Base-by-base conservation (phyloP, 179 eudicot genomes). In the Gypsophila paniculata region DNA sequence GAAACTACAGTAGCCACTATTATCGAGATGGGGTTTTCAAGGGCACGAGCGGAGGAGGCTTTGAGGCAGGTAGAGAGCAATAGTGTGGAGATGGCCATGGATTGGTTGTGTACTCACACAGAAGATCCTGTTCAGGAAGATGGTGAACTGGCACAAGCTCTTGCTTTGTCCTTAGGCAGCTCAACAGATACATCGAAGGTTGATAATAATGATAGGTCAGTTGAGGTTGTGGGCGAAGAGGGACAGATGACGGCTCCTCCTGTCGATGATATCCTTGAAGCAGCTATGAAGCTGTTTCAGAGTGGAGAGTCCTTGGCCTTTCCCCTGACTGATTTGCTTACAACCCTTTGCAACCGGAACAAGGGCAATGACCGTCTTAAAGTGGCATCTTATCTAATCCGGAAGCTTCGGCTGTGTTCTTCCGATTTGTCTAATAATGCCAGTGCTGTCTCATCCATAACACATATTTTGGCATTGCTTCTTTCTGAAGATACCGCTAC, bases 11-110 rank as follows among this genome's bases (percentile, higher is more conserved):
- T 94, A 61, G 61, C 90, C 32, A 94, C 96, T 65, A 94, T 94
- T 68, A 92, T 94, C 62, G 99, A 92, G 81, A 94, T 94, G 99
- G 99, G 99, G 8, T 94, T 94, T 77, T 77, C 97, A 32, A 92
- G 99, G 85, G 89, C 87, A 70, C 87, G 99, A 76, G 99, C 95
- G 18, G 99, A 94, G 85, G 99, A 92, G 75, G 99, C 99, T 46
- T 81, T 94, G 68, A 85, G 99, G 77, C 87, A 96, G 18, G 91
- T 92, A 58, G 97, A 87, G 82, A 86, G 91, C 62, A 94, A 94
- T 80, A 92, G 99, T 75, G 96, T 94, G 75, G 99, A 94, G 82
- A 80, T 94, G 96, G 97, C 97, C 36, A 94, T 94, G 99, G 99
- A 94, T 70, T 94, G 99, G 99, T 74, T 94, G 81, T 90, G 89